Evolutionary conservation across 169 alveolate species (phyloP).

Genomic region (Eimeria mitis): DNA sequence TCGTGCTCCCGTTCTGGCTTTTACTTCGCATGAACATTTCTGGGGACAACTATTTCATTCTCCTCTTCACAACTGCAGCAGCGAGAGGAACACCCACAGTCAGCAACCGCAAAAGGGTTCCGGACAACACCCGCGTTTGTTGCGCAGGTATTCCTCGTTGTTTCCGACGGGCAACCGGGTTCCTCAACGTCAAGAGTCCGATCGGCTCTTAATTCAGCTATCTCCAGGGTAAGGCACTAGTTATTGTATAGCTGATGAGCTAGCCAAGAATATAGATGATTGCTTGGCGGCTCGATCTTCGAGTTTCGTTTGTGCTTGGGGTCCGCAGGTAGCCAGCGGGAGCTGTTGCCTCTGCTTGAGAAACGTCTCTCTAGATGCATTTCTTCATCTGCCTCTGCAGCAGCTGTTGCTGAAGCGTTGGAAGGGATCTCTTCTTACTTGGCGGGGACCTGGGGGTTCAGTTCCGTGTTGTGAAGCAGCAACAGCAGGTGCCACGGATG

Average conservation of each 20-base stretch:
- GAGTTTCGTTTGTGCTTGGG: background rate
- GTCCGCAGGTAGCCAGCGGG: conserved; percentile 27
- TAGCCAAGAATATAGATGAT: background rate
- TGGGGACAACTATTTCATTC: background rate
- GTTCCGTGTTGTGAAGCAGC: conserved; percentile 33
- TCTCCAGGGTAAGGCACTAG: background rate
- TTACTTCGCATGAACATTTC: background rate
- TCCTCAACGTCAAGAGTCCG: background rate
- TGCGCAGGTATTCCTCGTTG: conserved; percentile 47
- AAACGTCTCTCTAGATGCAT: conserved; percentile 44
- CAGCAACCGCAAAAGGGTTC: background rate
- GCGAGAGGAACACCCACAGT: background rate
- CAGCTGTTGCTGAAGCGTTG: conserved; percentile 61
- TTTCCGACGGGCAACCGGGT: conserved; percentile 11
- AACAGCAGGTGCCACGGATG: background rate
- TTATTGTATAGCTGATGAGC: no score
- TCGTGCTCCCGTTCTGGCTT: background rate
- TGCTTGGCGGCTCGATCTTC: background rate
- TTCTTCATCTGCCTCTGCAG: conserved; percentile 60
- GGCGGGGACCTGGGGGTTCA: conserved; percentile 69
- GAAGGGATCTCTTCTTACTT: conserved; percentile 34
- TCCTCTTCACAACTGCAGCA: background rate
- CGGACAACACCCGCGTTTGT: background rate
- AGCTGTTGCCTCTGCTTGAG: conserved; percentile 63
- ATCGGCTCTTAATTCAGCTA: background rate